Conservation (phyloP, 805 yeast species). For the Starmerella roubikii region DNA sequence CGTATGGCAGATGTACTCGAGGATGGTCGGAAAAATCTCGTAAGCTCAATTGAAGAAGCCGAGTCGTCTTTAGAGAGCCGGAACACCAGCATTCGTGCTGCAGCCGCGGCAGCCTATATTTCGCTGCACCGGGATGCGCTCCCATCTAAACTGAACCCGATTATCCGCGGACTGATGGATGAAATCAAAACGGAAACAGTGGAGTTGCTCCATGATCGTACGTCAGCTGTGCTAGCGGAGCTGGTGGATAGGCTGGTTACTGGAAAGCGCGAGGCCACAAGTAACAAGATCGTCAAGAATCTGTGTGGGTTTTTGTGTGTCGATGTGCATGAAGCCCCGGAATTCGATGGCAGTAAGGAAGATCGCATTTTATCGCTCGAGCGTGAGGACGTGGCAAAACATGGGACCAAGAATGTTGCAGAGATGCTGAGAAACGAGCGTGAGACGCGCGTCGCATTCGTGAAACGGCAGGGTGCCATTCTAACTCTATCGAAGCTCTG, state of each 20-base stretch:
- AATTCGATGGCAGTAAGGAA: constrained; percentile 50
- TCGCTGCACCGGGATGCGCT: constrained; percentile 34
- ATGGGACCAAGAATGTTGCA: constrained; percentile 45
- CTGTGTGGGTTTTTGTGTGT: constrained; percentile 88
- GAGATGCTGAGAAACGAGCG: constrained; percentile 37
- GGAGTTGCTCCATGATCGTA: constrained; percentile 48
- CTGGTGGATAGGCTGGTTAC: constrained; percentile 47
- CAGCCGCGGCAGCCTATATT: constrained; percentile 62
- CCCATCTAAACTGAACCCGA: constrained; percentile 81
- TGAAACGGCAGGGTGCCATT: constrained; percentile 76
- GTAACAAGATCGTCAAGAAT: constrained; percentile 80
- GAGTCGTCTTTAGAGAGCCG: constrained; percentile 33
- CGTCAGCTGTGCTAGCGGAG: constrained; percentile 55
- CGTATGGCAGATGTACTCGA: constrained; percentile 58
- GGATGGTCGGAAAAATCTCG: constrained; percentile 60
- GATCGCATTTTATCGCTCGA: constrained; percentile 56
- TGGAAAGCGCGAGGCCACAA: constrained; percentile 52
- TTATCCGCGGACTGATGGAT: constrained; percentile 84
- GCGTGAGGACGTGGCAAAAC: constrained; percentile 30
- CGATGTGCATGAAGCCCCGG: constrained; percentile 93
- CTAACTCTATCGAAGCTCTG: constrained; percentile 51
- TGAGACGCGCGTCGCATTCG: constrained; percentile 40
- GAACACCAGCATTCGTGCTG: constrained; percentile 49
- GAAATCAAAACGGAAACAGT: constrained; percentile 68
- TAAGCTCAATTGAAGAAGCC: constrained; percentile 56